Evolutionary conservation across 1,284 basidiomycete genomes (phyloP).

Genomic region (Wolfiporia cocos): DNA sequence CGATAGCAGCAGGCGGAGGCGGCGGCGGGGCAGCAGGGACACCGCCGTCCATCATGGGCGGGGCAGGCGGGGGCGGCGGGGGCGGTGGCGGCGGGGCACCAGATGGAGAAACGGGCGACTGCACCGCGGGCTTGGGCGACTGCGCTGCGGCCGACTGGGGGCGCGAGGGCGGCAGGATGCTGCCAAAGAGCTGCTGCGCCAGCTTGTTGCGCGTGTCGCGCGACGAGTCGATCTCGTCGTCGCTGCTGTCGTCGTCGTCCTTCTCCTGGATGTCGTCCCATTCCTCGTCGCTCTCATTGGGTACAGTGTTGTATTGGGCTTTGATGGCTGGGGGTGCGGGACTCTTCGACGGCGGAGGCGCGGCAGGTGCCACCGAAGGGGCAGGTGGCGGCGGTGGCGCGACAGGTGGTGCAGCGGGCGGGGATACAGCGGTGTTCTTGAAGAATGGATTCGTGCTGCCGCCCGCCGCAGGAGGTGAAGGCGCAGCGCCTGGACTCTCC

Average conservation of each 20-base stretch:
- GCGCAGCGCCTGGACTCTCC: slow-evolving; percentile 31
- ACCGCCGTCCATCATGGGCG: slow-evolving; percentile 26
- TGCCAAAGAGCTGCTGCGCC: slow-evolving; percentile 75
- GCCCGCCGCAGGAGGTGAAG: slow-evolving; percentile 27
- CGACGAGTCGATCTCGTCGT: slow-evolving; percentile 69
- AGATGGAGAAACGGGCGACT: slow-evolving; percentile 22
- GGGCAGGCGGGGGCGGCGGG: slow-evolving; percentile 30
- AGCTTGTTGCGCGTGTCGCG: slow-evolving; percentile 66
- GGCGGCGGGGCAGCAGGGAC: slow-evolving; percentile 28
- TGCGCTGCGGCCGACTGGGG: slow-evolving; percentile 38
- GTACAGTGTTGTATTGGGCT: slow-evolving; percentile 55
- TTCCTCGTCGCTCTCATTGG: slow-evolving; percentile 62
- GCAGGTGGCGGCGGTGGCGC: slow-evolving; percentile 26
- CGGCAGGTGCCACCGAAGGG: slow-evolving; percentile 11
- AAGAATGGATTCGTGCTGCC: slow-evolving; percentile 61
- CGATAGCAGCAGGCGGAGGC: slow-evolving; percentile 30
- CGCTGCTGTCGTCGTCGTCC: slow-evolving; percentile 66
- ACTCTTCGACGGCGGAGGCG: slow-evolving; percentile 22
- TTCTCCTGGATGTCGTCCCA: slow-evolving; percentile 85
- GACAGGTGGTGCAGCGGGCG: slow-evolving; percentile 28
- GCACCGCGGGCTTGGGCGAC: slow-evolving; percentile 21
- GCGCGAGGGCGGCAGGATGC: slow-evolving; percentile 47
- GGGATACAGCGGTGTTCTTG: slow-evolving; percentile 30
- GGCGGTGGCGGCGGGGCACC: slow-evolving; percentile 32
- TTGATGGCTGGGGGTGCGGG: slow-evolving; percentile 43